Base-by-base conservation (phyloP, 306 rosid species). In the Vicia sativa region DNA sequence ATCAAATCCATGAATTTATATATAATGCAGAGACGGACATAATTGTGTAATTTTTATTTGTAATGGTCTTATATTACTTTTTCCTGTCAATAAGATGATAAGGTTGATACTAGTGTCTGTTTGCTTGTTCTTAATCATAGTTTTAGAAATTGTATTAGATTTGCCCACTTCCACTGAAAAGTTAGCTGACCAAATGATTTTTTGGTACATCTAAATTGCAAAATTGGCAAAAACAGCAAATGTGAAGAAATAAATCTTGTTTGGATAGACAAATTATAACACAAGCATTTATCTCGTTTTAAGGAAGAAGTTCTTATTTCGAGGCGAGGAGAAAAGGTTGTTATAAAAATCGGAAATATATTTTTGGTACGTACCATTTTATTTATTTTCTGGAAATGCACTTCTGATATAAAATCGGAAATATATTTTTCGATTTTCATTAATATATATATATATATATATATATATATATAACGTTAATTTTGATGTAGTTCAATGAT, bases 1-100 rank as follows among this genome's bases (percentile, higher is more conserved):
- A 35, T 34, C 69, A 35, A 48, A 46, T 35, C 49, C 57, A 18
- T 46, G 28, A 48, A 25, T 56, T 71, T 16, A 34, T 4, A 21
- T 26, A 43, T 43, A 18, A 19, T 59, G 43, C 23, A 31, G 19
- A 59, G 67, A 16, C 7, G 5, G 26, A 58, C 28, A 38, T 39
- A 34, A 35, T 39, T 19, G 8, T 41, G 46, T 21, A 60, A 37
- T 16, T 35, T 59, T 60, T 16, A 37, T 37, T 60, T 37, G 29
- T 15, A 52, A 7, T 4, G 44, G 9, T 15, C 16, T 15, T 14
- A 31, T 58, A 34, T 35, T 15, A 28, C 63, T 9, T 7, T 31
- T 58, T 34, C 44, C n/a, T 8, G 44, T 18, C 16, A 5, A 34
- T 59, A 15, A 59, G 65, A 35, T 28, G 26, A 14, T 4, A 18